Evolutionary conservation across 1,284 basidiomycete species (phyloP).

Genomic region (Paramarasmius palmivorus): DNA sequence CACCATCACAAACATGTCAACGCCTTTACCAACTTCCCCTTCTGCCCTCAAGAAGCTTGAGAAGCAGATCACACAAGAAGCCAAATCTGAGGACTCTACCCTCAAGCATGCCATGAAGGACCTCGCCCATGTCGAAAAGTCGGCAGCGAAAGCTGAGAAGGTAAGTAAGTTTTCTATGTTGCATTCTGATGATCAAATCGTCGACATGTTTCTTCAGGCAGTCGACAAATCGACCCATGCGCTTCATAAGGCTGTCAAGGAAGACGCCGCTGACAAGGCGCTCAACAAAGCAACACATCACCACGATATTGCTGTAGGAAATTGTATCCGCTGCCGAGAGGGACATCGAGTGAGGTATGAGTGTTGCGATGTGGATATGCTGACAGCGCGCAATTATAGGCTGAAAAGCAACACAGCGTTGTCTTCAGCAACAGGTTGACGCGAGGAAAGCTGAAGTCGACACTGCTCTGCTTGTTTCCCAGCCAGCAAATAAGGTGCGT

Average conservation of each 20-base stretch:
- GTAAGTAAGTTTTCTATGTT: slow-evolving; percentile 25
- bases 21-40: slow-evolving; percentile 16
- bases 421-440: no score
- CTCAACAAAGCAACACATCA: slow-evolving; percentile 49
- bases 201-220: slow-evolving; percentile 29
- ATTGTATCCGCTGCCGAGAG: slow-evolving; percentile 44
- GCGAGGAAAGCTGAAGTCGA: no score
- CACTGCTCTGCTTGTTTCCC: no score
- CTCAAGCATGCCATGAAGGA: slow-evolving; percentile 47
- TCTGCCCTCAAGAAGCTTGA: slow-evolving; percentile 43
- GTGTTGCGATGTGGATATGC: neutral
- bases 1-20: no score
- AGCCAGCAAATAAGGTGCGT: no score
- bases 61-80: slow-evolving; percentile 45
- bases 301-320: slow-evolving; percentile 47
- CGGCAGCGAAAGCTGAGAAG: slow-evolving; percentile 48
- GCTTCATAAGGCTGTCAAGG: slow-evolving; percentile 49
- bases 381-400: no score
- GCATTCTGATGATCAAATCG: neutral
- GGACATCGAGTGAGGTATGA: slow-evolving; percentile 39
- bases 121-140: slow-evolving; percentile 46
- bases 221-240: slow-evolving; percentile 42
- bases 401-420: no score
- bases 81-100: slow-evolving; percentile 45
- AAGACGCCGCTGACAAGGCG: slow-evolving; percentile 42